Evolutionary conservation across 108 stramenopile genomes (phyloP), one percentile per base, ranked within the genome.

Genomic region (Aurantiochytrium sp.): DNA sequence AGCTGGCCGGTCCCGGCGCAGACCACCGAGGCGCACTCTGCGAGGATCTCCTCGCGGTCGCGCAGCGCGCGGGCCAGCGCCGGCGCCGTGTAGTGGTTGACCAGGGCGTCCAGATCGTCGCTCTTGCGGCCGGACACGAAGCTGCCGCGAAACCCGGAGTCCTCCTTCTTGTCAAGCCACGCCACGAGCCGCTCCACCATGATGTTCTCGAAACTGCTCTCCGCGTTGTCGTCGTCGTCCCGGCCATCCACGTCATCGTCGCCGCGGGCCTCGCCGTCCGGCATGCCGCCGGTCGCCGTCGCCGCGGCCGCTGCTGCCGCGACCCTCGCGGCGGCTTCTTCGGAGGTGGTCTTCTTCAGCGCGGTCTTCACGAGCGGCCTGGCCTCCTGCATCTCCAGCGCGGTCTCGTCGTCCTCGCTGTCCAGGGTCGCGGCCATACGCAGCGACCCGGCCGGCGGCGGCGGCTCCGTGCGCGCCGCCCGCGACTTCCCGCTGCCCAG

Each of bases 51-150:
- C 21, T 92, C 91, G 8, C 91, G 32, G 69, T 92, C 91, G 48
- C 91, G 42, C 41, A 92, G 86, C 4, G 91, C 91, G 19, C 68
- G 55, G 27, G 91, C 91, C 4, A 92, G 89, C 12, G 91, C 91
- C 21, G 91, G 91, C 2, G 91, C 89, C 4, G 91, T 92, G 68
- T 90, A 92, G 68, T 91, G 91, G 30, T 85, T 36, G 21, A 92
- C 91, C 88, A 92, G 24, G 8, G 54, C 36, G 24, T 89, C 41
- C 6, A 92, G 88, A 34, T 92, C 91, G 37, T 88, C 85, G 34
- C 32, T 85, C 86, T 92, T 91, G 88, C 69, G 69, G 22, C 69
- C 69, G 10, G 69, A 81, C 34, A 81, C 69, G 42, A 81, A 81
- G 8, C 19, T 37, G 10, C 69, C 69, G 45, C 69, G 69, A 37